These are phyloP conservation scores for Boletus edulis DNA, from an alignment of 768 basidiomycete genomes.

Conservation along the genomic window DNA sequence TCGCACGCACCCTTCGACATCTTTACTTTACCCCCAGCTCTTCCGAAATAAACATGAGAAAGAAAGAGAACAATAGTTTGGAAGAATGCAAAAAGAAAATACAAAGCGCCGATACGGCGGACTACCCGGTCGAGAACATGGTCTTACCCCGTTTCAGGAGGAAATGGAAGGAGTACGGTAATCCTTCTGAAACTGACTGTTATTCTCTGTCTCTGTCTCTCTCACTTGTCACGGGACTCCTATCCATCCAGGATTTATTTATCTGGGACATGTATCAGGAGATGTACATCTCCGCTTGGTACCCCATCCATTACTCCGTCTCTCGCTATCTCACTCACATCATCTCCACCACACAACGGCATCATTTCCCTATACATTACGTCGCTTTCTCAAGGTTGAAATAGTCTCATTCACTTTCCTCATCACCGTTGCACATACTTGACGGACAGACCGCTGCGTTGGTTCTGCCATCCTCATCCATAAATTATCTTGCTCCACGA, in stretches of 20 bases:
- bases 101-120: slow-evolving; percentile 7
- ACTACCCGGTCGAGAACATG: slow-evolving; percentile 20
- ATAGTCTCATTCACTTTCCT: slow-evolving; percentile 8
- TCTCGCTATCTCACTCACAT: slow-evolving; percentile 25
- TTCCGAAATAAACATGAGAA: slow-evolving; percentile 4
- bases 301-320: slow-evolving; percentile 18
- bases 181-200: slow-evolving; percentile 18
- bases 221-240: slow-evolving; percentile 27
- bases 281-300: slow-evolving; percentile 23
- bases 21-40: slow-evolving; percentile 7
- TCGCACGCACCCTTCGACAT: slow-evolving; percentile 11
- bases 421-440: slow-evolving; percentile 18
- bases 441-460: slow-evolving; percentile 21
- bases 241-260: slow-evolving; percentile 33
- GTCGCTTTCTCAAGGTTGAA: slow-evolving; percentile 19
- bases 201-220: slow-evolving; percentile 16
- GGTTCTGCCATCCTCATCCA: slow-evolving; percentile 10
- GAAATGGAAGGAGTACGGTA: slow-evolving; percentile 15
- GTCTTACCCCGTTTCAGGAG: slow-evolving; percentile 23
- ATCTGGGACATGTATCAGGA: slow-evolving; percentile 32
- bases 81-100: slow-evolving; percentile 4
- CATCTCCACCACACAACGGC: slow-evolving; percentile 26
- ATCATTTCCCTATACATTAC: slow-evolving; percentile 26
- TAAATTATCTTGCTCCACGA: slow-evolving; percentile 14
- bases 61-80: not conserved